These are phyloP conservation scores for Lachnellula hyalina DNA, from an alignment of 2,329 filamentous ascomycete genomes.

Conservation along the genomic window DNA sequence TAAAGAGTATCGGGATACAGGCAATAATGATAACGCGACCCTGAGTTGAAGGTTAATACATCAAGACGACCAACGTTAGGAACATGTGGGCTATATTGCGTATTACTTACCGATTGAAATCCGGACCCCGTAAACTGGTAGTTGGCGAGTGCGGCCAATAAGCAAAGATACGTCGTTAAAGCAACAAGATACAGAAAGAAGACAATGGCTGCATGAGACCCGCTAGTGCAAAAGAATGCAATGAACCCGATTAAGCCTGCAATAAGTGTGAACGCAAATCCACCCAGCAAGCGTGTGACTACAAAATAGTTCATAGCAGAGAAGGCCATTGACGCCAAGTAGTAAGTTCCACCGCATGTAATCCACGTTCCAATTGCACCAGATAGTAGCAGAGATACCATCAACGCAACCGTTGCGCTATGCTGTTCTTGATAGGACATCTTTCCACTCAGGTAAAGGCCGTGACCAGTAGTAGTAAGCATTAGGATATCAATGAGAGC, in stretches of 20 bases:
- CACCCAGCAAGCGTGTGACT: conserved; percentile 41
- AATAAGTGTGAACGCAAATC: conserved; percentile 38
- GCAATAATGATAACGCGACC: conserved; percentile 48
- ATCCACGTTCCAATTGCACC: conserved; percentile 60
- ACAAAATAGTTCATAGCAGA: conserved; percentile 39
- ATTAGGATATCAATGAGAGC: conserved; percentile 57
- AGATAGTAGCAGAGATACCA: conserved; percentile 53
- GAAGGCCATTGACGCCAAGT: conserved; percentile 52
- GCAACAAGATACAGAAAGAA: conserved; percentile 55
- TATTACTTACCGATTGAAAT: conserved; percentile 7
- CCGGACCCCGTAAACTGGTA: conserved; percentile 27
- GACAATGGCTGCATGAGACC: conserved; percentile 44
- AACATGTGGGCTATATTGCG: not conserved
- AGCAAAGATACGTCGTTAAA: conserved; percentile 53
- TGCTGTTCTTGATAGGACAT: conserved; percentile 48
- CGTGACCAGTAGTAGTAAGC: conserved; percentile 53
- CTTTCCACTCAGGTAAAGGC: conserved; percentile 52
- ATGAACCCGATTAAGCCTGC: conserved; percentile 43
- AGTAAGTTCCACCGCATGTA: conserved; percentile 57
- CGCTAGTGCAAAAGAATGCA: conserved; percentile 41
- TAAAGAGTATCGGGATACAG: conserved; percentile 49
- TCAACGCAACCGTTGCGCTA: conserved; percentile 50
- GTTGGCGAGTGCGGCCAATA: conserved; percentile 43
- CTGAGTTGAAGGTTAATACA: not conserved
- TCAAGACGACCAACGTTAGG: conserved; percentile 33